Percentiles rank a stretch among this genome's conserved stretches.
phyloP scores from a whole-genome alignment of 139 green algal genomes.

The Haematococcus lacustris region DNA sequence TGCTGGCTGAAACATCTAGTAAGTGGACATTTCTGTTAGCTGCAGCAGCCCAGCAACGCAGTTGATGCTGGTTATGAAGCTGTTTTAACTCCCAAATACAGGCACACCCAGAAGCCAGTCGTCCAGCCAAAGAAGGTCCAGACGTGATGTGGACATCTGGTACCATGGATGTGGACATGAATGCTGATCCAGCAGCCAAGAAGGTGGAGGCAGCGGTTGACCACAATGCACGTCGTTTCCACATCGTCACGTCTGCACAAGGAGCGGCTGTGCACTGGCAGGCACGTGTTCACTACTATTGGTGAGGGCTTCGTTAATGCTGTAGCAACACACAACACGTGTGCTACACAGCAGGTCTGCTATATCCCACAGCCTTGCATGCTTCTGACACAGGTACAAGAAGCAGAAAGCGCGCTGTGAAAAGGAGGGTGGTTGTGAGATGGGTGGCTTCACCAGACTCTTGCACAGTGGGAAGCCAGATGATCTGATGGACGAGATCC shows the following conservation, averaged over 20 bases:
- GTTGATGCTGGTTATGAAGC: background rate
- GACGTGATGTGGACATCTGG: slow-evolving; percentile 70
- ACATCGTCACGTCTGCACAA: slow-evolving; percentile 73
- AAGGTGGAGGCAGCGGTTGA: background rate
- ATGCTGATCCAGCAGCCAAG: slow-evolving; percentile 12
- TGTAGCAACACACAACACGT: background rate
- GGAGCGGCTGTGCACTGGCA: slow-evolving; percentile 80
- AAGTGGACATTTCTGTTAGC: background rate
- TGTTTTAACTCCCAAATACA: slow-evolving; percentile 13
- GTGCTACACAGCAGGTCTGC: background rate
- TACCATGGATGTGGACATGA: slow-evolving; percentile 44
- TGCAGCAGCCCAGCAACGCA: background rate
- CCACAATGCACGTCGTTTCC: slow-evolving; percentile 31
- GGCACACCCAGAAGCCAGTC: slow-evolving; percentile 52
- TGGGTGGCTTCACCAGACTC: slow-evolving; percentile 84
- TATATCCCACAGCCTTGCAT: background rate
- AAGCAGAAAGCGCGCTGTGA: slow-evolving; percentile 74
- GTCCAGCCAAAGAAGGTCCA: slow-evolving; percentile 44
- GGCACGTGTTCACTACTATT: slow-evolving; percentile 74
- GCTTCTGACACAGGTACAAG: slow-evolving; percentile 44
- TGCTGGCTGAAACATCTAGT: slow-evolving; percentile 90
- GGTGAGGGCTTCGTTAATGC: slow-evolving; percentile 33
- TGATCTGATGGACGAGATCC: slow-evolving; percentile 88
- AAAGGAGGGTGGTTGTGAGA: slow-evolving; percentile 41
- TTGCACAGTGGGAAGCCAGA: slow-evolving; percentile 84